Conservation (phyloP, 2,329 filamentous ascomycete genomes). For the Purpureocillium takamizusanense region DNA sequence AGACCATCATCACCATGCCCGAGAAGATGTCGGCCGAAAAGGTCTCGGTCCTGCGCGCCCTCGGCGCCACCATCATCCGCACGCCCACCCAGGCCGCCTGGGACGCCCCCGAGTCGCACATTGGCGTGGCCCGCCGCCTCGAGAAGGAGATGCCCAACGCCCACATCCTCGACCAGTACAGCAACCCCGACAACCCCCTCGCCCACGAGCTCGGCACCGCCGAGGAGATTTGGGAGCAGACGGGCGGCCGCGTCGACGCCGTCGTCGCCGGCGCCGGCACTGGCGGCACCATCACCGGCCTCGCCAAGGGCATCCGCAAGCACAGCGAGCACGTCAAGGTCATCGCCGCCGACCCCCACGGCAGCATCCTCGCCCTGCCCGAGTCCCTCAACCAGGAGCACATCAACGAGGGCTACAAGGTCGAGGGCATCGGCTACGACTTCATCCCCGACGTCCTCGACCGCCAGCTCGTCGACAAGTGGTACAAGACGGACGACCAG, state of each 20-base stretch:
- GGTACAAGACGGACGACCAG: conserved; percentile 96
- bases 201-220: conserved; percentile 93
- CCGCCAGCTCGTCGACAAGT: conserved; percentile 71
- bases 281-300: conserved; percentile 87
- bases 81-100: conserved; percentile 93
- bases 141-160: conserved; percentile 95
- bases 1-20: conserved; percentile 95
- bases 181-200: conserved; percentile 81
- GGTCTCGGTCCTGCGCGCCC: conserved; percentile 84
- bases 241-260: conserved; percentile 69
- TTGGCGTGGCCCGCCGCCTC: conserved; percentile 82
- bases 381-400: conserved; percentile 69
- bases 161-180: conserved; percentile 95
- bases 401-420: conserved; percentile 84
- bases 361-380: conserved; percentile 83
- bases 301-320: conserved; percentile 77
- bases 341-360: conserved; percentile 84
- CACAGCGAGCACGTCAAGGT: conserved; percentile 81
- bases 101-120: conserved; percentile 92
- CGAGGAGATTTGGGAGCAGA: conserved; percentile 93
- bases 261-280: conserved; percentile 90
- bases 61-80: conserved; percentile 94
- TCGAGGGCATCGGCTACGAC: conserved; percentile 97
- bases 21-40: conserved; percentile 99
- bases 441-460: conserved; percentile 93